Conservation (phyloP, 2,329 filamentous ascomycete species). For the Alternaria sp. region DNA sequence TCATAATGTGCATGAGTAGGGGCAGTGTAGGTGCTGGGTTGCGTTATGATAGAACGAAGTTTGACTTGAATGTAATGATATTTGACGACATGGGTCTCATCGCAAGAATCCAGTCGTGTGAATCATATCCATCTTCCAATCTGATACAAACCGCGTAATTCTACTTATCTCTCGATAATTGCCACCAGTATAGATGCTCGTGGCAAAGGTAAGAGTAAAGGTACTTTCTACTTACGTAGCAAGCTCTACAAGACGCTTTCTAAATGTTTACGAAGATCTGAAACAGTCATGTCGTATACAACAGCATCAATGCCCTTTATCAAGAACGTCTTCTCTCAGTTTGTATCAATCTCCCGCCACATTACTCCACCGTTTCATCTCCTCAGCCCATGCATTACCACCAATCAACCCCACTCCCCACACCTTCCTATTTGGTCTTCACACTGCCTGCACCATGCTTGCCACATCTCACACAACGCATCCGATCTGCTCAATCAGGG, state of each 20-base stretch:
- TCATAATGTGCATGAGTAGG: conserved; percentile 24
- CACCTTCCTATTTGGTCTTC: not conserved
- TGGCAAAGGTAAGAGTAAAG: not conserved
- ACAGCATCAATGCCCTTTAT: not conserved
- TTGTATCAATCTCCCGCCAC: not conserved
- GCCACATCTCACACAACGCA: not conserved
- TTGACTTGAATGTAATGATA: not conserved
- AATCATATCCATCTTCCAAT: not conserved
- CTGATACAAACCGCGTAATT: not conserved
- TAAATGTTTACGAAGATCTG: not conserved
- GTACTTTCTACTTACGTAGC: not conserved
- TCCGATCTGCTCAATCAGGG: not conserved
- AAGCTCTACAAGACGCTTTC: not conserved
- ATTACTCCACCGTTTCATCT: not conserved
- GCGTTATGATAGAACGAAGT: not conserved
- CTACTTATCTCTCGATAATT: not conserved
- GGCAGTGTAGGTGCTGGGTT: not conserved
- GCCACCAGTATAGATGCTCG: not conserved
- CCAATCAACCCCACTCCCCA: not conserved
- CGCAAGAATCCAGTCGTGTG: not conserved
- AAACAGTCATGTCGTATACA: not conserved
- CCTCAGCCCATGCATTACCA: not conserved
- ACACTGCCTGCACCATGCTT: not conserved
- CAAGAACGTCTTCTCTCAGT: not conserved
- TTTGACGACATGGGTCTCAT: not conserved